Evolutionary conservation across 1,284 basidiomycete species (phyloP).

Genomic region (Cryptococcus sp.): DNA sequence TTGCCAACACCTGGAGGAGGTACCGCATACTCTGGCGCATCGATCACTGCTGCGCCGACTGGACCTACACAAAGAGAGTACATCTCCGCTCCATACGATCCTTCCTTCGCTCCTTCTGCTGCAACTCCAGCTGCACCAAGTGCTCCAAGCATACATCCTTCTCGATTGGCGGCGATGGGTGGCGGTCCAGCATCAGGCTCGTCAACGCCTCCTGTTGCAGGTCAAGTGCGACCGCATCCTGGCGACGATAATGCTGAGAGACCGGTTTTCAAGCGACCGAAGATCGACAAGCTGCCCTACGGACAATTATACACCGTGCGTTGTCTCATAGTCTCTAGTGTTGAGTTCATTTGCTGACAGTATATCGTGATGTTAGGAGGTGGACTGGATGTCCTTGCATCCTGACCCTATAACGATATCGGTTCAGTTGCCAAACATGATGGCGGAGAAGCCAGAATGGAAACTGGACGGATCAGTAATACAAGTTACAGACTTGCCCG

Average conservation of each 20-base stretch:
- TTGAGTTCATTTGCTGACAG: no score
- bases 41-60: conserved; percentile 51
- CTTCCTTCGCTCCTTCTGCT: conserved; percentile 55
- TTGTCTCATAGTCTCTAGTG: background rate
- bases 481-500: conserved; percentile 73
- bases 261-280: conserved; percentile 67
- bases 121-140: conserved; percentile 52
- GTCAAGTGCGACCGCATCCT: conserved; percentile 37
- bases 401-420: conserved; percentile 81
- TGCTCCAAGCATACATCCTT: conserved; percentile 30
- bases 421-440: conserved; percentile 70
- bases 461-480: conserved; percentile 79
- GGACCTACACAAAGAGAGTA: conserved; percentile 36
- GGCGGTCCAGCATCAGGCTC: background rate
- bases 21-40: conserved; percentile 43
- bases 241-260: conserved; percentile 65
- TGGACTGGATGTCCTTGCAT: conserved; percentile 83
- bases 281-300: conserved; percentile 74
- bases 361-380: conserved; percentile 35
- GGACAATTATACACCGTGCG: conserved; percentile 76
- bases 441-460: conserved; percentile 83
- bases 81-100: conserved; percentile 55
- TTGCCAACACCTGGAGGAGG: conserved; percentile 50
- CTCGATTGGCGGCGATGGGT: conserved; percentile 27
- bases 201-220: conserved; percentile 23